Evolutionary conservation across 257 asterid species (phyloP).

Genomic region (Solanum sejunctum): DNA sequence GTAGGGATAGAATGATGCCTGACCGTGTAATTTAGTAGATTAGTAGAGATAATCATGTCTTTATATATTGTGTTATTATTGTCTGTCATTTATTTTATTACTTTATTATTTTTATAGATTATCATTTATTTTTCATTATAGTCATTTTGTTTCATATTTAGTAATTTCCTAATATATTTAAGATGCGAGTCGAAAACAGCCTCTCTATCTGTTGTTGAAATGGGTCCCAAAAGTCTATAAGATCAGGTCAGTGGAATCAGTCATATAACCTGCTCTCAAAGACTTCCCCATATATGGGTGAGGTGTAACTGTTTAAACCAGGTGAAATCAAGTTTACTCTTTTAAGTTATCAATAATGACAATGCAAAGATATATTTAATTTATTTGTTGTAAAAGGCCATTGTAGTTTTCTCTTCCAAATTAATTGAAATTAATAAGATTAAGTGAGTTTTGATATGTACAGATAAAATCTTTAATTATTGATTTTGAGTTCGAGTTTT

Average conservation of each 20-base stretch:
- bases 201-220: not conserved
- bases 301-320: not conserved
- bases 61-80: too few species aligned
- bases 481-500: not conserved
- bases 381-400: not conserved
- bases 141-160: too few species aligned
- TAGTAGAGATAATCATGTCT: too few species aligned
- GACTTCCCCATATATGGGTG: not conserved
- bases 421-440: not conserved
- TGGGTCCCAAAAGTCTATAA: not conserved
- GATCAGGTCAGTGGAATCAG: not conserved
- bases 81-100: too few species aligned
- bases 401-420: not conserved
- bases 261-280: not conserved
- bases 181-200: too few species aligned
- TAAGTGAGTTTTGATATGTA: not conserved
- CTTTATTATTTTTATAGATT: too few species aligned
- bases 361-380: not conserved
- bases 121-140: too few species aligned
- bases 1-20: too few species aligned
- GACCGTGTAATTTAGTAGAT: too few species aligned
- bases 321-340: not conserved
- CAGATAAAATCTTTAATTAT: too few species aligned
- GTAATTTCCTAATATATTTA: too few species aligned
- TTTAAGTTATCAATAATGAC: not conserved